Percentiles rank a stretch among this genome's conserved stretches.
These are phyloP conservation scores for Colletotrichum salicis DNA, from an alignment of 2,329 filamentous ascomycete genomes.

Conservation along the genomic window DNA sequence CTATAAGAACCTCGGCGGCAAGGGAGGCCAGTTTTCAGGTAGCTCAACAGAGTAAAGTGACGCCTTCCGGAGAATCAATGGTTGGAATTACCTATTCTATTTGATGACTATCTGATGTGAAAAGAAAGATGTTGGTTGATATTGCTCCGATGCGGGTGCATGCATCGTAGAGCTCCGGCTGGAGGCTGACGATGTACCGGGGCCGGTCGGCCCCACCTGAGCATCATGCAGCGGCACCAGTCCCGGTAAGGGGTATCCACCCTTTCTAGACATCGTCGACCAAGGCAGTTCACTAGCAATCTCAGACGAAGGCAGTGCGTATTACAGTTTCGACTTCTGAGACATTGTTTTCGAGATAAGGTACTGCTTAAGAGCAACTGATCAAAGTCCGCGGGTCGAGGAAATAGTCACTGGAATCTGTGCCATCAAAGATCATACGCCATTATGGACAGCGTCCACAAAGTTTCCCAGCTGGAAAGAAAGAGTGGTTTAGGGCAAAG, in stretches of 20 bases:
- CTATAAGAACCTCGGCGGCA: background rate
- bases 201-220: background rate
- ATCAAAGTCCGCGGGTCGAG: too few species aligned
- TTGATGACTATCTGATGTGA: background rate
- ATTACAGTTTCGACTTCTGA: too few species aligned
- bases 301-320: too few species aligned
- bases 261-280: background rate
- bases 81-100: background rate
- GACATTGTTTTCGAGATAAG: too few species aligned
- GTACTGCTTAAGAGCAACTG: too few species aligned
- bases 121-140: background rate
- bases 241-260: background rate
- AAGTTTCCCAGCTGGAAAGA: too few species aligned
- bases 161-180: background rate
- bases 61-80: background rate
- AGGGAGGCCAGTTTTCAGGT: background rate
- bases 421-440: too few species aligned
- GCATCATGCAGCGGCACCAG: background rate
- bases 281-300: too few species aligned
- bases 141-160: background rate
- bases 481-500: too few species aligned
- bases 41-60: background rate
- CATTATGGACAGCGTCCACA: too few species aligned
- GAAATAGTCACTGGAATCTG: too few species aligned
- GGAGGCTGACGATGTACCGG: background rate